Evolutionary conservation across 1,284 basidiomycete genomes (phyloP).

Genomic region (Cutaneotrichosporon cavernicola): DNA sequence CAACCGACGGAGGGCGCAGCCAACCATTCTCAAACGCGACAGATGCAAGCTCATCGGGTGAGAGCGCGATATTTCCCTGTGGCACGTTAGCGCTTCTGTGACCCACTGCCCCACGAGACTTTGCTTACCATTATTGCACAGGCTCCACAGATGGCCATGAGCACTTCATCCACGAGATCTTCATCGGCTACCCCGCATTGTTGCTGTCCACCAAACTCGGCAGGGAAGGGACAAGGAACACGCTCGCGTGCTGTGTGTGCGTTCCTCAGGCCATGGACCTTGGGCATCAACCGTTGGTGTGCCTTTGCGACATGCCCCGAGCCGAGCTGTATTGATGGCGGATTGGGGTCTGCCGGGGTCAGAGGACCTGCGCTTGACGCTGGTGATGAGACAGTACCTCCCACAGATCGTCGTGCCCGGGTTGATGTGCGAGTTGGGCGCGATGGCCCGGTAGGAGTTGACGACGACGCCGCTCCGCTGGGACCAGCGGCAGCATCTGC

Average conservation of each 20-base stretch:
- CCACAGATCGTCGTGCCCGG: slow-evolving; percentile 10
- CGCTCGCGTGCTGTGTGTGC: slow-evolving; percentile 36
- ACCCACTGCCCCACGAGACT: neutral
- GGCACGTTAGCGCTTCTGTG: neutral
- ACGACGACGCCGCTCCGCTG: slow-evolving; percentile 12
- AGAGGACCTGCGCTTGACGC: slow-evolving; percentile 11
- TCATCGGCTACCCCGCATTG: slow-evolving; percentile 43
- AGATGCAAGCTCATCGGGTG: slow-evolving; percentile 45
- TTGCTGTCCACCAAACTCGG: slow-evolving; percentile 40
- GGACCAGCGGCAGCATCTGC: slow-evolving; percentile 13
- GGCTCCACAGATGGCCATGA: slow-evolving; percentile 48
- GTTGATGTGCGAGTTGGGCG: slow-evolving; percentile 10
- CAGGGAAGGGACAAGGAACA: slow-evolving; percentile 43
- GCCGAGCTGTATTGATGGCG: slow-evolving; percentile 8
- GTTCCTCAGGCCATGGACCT: slow-evolving; percentile 44
- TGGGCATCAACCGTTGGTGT: slow-evolving; percentile 30
- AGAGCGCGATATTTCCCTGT: slow-evolving; percentile 49
- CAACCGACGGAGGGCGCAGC: slow-evolving; percentile 48
- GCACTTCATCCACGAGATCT: slow-evolving; percentile 47
- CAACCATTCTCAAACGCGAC: slow-evolving; percentile 45
- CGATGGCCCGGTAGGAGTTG: slow-evolving; percentile 2
- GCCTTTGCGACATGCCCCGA: slow-evolving; percentile 9
- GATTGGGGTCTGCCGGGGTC: slow-evolving; percentile 12
- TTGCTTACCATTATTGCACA: slow-evolving; percentile 43
- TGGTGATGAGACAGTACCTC: slow-evolving; percentile 12